phyloP scores from a whole-genome alignment of 345 rosid genomes.

The Alliaria petiolata region DNA sequence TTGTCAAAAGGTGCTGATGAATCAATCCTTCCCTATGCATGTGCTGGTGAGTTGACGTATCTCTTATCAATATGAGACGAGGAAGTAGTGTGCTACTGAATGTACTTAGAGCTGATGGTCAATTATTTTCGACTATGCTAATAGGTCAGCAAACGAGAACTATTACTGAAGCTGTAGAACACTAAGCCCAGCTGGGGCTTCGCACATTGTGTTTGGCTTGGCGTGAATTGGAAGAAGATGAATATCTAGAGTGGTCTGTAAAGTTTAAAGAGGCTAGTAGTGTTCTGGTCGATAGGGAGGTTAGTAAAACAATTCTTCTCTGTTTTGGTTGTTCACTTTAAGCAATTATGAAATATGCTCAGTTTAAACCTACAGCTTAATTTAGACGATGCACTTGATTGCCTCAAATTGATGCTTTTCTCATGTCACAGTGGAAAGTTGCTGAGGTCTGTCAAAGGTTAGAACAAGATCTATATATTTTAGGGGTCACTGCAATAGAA shows the following conservation, averaged over 20 bases:
- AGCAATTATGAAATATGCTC: constrained; percentile 6
- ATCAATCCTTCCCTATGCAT: constrained; percentile 78
- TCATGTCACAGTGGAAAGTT: constrained; percentile 74
- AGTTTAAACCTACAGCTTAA: not conserved
- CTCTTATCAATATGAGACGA: constrained; percentile 7
- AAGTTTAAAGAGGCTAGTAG: constrained; percentile 94
- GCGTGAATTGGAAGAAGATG: constrained; percentile 80
- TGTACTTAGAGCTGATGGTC: constrained; percentile 11
- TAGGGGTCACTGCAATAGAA: constrained; percentile 95
- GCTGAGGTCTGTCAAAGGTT: constrained; percentile 92
- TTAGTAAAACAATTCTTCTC: constrained; percentile 34
- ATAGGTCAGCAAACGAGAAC: constrained; percentile 88
- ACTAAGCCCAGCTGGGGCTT: constrained; percentile 86
- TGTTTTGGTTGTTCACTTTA: not conserved
- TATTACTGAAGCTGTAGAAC: constrained; percentile 82
- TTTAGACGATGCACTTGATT: constrained; percentile 21
- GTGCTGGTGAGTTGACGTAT: constrained; percentile 48
- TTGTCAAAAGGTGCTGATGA: constrained; percentile 98
- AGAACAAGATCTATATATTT: constrained; percentile 82
- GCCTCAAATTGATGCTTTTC: constrained; percentile 27
- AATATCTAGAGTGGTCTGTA: constrained; percentile 82
- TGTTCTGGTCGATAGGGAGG: constrained; percentile 95
- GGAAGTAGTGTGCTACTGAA: not conserved
- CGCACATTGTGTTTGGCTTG: constrained; percentile 97
- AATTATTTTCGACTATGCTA: constrained; percentile 13